phyloP scores from a whole-genome alignment of 352 stramenopile genomes.

The Pythium myriotylum region DNA sequence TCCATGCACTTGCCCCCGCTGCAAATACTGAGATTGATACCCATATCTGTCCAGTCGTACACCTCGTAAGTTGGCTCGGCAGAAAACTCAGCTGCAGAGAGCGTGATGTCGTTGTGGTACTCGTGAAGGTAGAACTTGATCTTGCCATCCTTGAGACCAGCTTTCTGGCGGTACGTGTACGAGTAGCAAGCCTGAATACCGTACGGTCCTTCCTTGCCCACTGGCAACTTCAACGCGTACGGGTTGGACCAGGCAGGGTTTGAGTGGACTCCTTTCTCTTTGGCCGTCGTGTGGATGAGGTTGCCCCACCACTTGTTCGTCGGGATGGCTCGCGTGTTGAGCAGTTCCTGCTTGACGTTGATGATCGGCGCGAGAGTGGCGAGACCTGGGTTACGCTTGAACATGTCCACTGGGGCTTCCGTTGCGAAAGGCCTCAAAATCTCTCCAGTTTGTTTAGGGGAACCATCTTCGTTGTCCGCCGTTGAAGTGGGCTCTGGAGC shows the following conservation, averaged over 20 bases:
- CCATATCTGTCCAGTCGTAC: slow-evolving; percentile 66
- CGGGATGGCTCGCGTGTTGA: slow-evolving; percentile 54
- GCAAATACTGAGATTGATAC: slow-evolving; percentile 61
- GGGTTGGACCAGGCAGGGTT: slow-evolving; percentile 67
- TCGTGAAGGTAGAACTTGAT: slow-evolving; percentile 67
- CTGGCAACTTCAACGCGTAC: slow-evolving; percentile 50
- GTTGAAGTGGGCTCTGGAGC: slow-evolving; percentile 23
- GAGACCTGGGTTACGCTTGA: slow-evolving; percentile 47
- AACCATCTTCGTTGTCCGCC: slow-evolving; percentile 66
- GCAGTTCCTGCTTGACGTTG: slow-evolving; percentile 53
- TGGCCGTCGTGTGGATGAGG: slow-evolving; percentile 55
- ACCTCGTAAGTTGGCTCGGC: slow-evolving; percentile 60
- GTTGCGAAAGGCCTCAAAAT: slow-evolving; percentile 40
- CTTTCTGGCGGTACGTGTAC: slow-evolving; percentile 57
- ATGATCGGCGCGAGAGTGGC: slow-evolving; percentile 53
- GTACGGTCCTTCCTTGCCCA: slow-evolving; percentile 36
- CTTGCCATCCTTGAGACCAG: slow-evolving; percentile 40
- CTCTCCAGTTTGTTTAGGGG: slow-evolving; percentile 32
- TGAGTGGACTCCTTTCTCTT: slow-evolving; percentile 42
- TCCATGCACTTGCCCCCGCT: slow-evolving; percentile 55
- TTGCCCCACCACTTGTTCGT: slow-evolving; percentile 88
- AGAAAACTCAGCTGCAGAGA: slow-evolving; percentile 62
- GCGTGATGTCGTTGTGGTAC: slow-evolving; percentile 66
- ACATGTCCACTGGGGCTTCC: slow-evolving; percentile 43
- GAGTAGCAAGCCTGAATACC: slow-evolving; percentile 65